These are phyloP conservation scores for Gamarada debralockiae DNA, from an alignment of 495 filamentous ascomycete genomes.

Conservation along the genomic window DNA sequence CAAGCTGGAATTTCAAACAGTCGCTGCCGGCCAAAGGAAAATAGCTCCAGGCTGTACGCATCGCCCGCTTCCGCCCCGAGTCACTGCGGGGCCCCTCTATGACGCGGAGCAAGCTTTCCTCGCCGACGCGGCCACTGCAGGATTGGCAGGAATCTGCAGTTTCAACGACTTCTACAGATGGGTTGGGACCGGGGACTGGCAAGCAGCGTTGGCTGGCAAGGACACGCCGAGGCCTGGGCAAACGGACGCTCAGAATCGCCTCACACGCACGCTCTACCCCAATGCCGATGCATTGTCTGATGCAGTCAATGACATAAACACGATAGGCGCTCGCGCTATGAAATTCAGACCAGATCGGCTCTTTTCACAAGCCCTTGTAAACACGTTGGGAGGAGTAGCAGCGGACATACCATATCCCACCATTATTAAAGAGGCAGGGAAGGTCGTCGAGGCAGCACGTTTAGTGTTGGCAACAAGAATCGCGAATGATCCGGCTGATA, in stretches of 20 bases:
- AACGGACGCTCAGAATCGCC: neutral
- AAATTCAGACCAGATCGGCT: neutral
- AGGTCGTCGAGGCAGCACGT: neutral
- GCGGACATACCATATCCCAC: neutral
- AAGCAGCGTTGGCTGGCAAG: neutral
- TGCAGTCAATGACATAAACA: neutral
- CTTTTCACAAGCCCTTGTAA: neutral
- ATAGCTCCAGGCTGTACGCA: neutral
- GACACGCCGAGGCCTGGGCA: neutral
- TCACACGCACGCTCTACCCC: neutral
- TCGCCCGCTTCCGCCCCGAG: neutral
- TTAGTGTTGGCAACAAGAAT: neutral
- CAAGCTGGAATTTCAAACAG: neutral
- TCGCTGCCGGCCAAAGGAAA: neutral
- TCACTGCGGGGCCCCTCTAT: neutral
- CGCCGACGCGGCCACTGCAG: neutral
- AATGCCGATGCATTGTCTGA: neutral
- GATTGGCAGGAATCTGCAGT: neutral
- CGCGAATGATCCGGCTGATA: neutral
- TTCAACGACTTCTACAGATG: neutral
- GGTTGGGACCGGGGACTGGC: neutral
- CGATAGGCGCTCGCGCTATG: neutral
- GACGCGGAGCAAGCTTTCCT: neutral
- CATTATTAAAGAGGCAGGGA: neutral
- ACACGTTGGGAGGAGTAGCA: neutral